Base-by-base conservation (phyloP, 2,329 filamentous ascomycete species). In the Trichophaea hybrida region DNA sequence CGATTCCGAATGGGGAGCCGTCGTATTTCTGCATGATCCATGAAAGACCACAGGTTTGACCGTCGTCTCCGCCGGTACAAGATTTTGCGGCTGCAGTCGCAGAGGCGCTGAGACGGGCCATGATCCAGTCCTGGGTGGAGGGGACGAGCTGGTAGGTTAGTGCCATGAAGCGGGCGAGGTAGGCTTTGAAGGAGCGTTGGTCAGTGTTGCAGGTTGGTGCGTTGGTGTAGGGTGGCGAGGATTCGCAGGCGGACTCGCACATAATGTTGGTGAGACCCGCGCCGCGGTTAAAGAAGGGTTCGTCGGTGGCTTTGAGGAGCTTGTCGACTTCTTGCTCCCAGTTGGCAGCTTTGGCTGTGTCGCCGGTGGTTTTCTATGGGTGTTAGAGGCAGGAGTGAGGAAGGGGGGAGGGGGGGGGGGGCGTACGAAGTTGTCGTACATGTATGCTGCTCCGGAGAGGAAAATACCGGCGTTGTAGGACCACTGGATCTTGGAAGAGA, bases 101-200 rank as follows among this genome's bases (percentile, higher is more conserved):
- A 1, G 79, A 79, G 1, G 76, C 69, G 4, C 72, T 69, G 46
- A 85, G 75, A 50, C 78, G 71, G 1, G 70, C 69, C 54, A 75
- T 72, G 51, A 85, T 74, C 4, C 74, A 71, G 2, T 71, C 58
- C 2, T 72, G 71, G 17, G 82, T 77, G 17, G 75, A 76, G 7
- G 82, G 80, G 60, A 81, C 74, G 72, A 83, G 74, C 55, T 76
- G 69, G 37, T 79, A 75, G 2, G 80, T 76, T 50, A 77, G 75
- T 72, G 77, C 83, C 73, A 84, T 78, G 73, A 82, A 84, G 58
- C 82, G 80, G 32, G 81, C 75, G 34, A 85, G 75, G 69, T 82
- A 84, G 48, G 77, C 82, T 72, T 87, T 88, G 77, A 83, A 85
- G 6, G 79, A 80, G 66, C 76, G 78, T 75, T 83, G 81, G 70